Evolutionary conservation across 2,329 filamentous ascomycete genomes (phyloP).

Genomic region (Dactylellina drechsleri): DNA sequence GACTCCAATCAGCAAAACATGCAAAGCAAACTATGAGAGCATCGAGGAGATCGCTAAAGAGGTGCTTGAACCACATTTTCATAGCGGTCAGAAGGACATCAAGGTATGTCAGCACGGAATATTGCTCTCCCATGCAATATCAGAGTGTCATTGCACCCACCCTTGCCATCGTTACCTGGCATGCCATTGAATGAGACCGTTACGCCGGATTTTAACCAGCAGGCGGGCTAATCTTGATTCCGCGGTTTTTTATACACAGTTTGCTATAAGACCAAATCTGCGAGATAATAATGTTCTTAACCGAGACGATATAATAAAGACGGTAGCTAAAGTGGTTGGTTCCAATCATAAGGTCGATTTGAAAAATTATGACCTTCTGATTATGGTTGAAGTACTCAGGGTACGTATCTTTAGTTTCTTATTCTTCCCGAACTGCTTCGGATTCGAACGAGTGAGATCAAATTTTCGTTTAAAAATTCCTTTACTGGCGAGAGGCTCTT

Average conservation of each 20-base stretch:
- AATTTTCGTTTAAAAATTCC: constrained; percentile 50
- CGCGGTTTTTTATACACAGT: constrained; percentile 65
- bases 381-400: constrained; percentile 83
- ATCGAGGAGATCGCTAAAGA: constrained; percentile 72
- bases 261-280: constrained; percentile 79
- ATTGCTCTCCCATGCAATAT: constrained; percentile 50
- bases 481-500: constrained; percentile 26
- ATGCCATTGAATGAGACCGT: constrained; percentile 37
- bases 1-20: constrained; percentile 66
- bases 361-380: constrained; percentile 78
- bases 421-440: constrained; percentile 19
- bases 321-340: constrained; percentile 73
- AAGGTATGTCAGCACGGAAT: constrained; percentile 57
- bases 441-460: neutral
- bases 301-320: constrained; percentile 75
- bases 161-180: constrained; percentile 31
- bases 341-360: constrained; percentile 79
- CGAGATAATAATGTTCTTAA: constrained; percentile 64
- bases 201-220: constrained; percentile 50
- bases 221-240: constrained; percentile 47
- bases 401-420: constrained; percentile 63
- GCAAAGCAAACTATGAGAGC: constrained; percentile 75
- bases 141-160: constrained; percentile 32
- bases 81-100: constrained; percentile 61
- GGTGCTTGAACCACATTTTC: constrained; percentile 74